Evolutionary conservation across 371 early-diverging fungal species (phyloP), one percentile per base, ranked within the genome.

Genomic region (Phascolomyces articulosus): DNA sequence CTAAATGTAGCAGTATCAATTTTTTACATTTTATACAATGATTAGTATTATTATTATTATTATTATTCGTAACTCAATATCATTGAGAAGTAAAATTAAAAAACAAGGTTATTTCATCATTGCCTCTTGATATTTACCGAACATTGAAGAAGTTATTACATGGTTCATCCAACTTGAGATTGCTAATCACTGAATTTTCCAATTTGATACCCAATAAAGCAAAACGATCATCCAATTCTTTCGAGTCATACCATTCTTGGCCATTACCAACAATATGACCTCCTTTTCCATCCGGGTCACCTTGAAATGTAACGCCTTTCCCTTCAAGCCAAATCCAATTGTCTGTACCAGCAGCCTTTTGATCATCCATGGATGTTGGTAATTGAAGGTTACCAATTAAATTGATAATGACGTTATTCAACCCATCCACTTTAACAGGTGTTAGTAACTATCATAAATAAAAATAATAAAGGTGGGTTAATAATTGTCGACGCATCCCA

Each of bases 281-380:
- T 11, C 65, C 58, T 18, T 51, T n/a, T 7, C 51, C 51, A 10
- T 51, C 23, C 13, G 51, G 10, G 7, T 51, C 24, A 21, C 58
- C 65, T 27, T 21, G 18, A 16, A 64, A n/a, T 2, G 58, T 64
- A 21, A 64, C 65, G 20, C 59, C 58, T 29, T 26, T 49, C 7
- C 65, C 65, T 41, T 63, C 63, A 4, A 63, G 63, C 55, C 63
- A 63, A 38, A 63, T 63, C 63, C 63, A 63, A 40, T 63, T 63
- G 0, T 28, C 4, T 2, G 63, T 63, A 4, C 9, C 40, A 18
- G 63, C 55, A 1, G 55, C 56, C 31, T 63, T 54, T 31, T 63
- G 63, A 28, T 63, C 55, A 6, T 55, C 56, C 20, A 55, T 63
- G 0, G 63, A 40, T n/a, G 11, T 31, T 2, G 63, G 63, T 15